Percentiles rank a stretch among this genome's conserved stretches.
Evolutionary conservation across 2,329 filamentous ascomycete species (phyloP).

Genomic region (Venturia aucupariae): DNA sequence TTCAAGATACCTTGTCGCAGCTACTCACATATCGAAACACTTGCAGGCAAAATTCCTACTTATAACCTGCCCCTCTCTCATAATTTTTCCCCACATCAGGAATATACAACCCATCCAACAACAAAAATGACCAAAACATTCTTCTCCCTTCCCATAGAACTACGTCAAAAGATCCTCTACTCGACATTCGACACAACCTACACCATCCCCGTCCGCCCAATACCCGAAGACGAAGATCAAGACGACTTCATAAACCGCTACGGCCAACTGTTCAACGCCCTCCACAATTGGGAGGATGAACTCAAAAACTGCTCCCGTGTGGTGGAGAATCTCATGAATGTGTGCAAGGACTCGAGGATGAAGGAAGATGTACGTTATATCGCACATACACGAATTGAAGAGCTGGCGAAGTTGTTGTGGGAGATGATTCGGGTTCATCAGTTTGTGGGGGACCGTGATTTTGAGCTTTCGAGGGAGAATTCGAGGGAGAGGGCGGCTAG

Average conservation of each 20-base stretch:
- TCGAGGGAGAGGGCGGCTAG: not conserved
- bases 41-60: not conserved
- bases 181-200: not conserved
- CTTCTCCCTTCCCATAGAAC: not conserved
- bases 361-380: not conserved
- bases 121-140: not conserved
- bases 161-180: not conserved
- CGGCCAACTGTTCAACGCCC: not conserved
- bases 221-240: not conserved
- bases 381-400: not conserved
- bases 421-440: not conserved
- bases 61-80: not conserved
- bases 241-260: not conserved
- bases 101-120: not conserved
- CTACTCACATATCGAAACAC: no score
- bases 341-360: not conserved
- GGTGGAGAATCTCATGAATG: not conserved
- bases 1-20: no score
- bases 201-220: not conserved
- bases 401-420: not conserved
- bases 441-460: not conserved
- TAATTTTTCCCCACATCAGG: no score
- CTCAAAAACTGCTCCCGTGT: not conserved
- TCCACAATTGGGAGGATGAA: not conserved
- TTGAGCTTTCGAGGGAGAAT: not conserved